Evolutionary conservation across 1,284 basidiomycete genomes (phyloP), one percentile per base, ranked within the genome.

Genomic region (Rhodotorula sp.): DNA sequence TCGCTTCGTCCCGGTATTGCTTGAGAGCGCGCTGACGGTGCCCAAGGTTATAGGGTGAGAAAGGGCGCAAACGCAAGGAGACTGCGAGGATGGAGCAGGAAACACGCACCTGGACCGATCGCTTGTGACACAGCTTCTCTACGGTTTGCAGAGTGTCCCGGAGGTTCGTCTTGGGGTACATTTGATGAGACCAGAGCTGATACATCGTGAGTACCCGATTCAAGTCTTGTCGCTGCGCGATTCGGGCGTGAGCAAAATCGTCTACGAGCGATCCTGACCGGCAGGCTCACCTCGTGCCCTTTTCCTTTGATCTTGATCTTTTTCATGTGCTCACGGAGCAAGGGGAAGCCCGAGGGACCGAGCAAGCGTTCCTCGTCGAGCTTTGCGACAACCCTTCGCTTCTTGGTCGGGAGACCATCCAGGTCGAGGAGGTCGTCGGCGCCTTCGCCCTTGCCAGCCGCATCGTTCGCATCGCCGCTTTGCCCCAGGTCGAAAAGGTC

Each of bases 171-270:
- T 90, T 91, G 4, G 94, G 93, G 78, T 89, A 94, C 85, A 97
- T 85, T 75, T 86, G 86, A 80, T 96, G 94, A 3, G 91, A 85
- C 94, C 94, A 97, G 77, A 93, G 89, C 76, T 93, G 91, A 79
- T 96, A 96, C 64, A 90, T 82, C 73, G 88, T 86, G 65, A 96
- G 83, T 24, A 96, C 81, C 46, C 89, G 84, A 72, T 86, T 86
- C 49, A 97, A 84, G 79, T 97, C 93, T 65, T 85, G 81, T 30
- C 83, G 83, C 93, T 95, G 77, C 12, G n/a, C 62, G 49, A 24
- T 69, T 62, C 24, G 30, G 24, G 24, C n/a, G 26, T 1, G 22
- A 20, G 6, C 37, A n/a, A 12, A 42, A 46, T 18, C 54, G 42
- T 54, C 26, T 42, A 4, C 15, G 33, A 33, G 17, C 26, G 8